phyloP scores from a whole-genome alignment of 768 basidiomycete genomes.

The Coprinopsis cinerea region DNA sequence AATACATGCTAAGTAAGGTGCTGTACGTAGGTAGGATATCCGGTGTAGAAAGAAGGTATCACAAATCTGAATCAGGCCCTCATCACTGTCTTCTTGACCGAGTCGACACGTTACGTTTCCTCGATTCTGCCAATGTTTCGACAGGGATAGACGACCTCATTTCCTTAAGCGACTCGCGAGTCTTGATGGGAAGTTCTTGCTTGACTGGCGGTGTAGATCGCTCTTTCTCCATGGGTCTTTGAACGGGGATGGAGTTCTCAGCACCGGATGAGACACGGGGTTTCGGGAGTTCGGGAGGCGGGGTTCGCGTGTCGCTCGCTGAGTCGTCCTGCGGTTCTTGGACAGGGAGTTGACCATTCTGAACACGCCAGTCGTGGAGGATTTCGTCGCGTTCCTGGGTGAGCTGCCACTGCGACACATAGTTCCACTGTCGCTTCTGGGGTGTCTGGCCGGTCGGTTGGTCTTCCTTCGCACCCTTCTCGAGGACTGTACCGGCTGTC shows the following conservation, averaged over 20 bases:
- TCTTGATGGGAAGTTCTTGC: neutral
- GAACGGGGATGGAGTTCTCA: constrained; percentile 2
- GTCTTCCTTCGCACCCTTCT: constrained; percentile 60
- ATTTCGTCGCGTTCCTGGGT: constrained; percentile 59
- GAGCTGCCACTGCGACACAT: constrained; percentile 65
- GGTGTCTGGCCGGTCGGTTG: constrained; percentile 69
- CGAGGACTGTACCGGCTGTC: constrained; percentile 43
- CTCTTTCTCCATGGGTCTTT: constrained; percentile 6
- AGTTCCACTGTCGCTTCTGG: constrained; percentile 67
- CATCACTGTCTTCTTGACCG: constrained; percentile 20
- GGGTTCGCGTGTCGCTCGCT: neutral
- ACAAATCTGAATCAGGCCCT: neutral
- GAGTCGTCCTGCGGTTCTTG: no score
- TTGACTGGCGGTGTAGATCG: constrained; percentile 3
- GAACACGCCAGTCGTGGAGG: constrained; percentile 32
- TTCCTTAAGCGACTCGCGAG: neutral
- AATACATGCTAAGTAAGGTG: no score
- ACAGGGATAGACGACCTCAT: constrained; percentile 2
- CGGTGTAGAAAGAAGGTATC: no score
- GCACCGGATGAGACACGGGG: neutral
- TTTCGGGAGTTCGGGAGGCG: constrained; percentile 17
- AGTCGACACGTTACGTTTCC: constrained; percentile 36
- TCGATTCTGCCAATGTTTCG: constrained; percentile 37
- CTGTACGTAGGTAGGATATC: no score
- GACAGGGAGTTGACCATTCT: no score